A percentile compares a stretch with the other conserved stretches of the same genome.
phyloP scores from a whole-genome alignment of 192 early-diverging fungal species.

The Backusella morwellensis region DNA sequence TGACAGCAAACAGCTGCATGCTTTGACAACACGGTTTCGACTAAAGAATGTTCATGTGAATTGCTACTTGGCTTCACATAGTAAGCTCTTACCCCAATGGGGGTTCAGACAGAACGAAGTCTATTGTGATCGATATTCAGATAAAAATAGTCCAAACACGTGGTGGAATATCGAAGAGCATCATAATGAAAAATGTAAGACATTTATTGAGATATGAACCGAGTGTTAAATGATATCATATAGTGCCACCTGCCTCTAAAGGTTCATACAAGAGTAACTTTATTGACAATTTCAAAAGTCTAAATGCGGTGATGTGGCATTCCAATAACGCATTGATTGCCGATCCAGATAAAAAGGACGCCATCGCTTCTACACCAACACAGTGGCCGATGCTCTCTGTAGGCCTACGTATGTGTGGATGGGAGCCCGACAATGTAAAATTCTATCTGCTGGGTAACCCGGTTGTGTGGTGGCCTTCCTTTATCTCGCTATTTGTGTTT shows the following conservation, averaged over 20 bases:
- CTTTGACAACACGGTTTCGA: constrained; percentile 81
- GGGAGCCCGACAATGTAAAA: constrained; percentile 85
- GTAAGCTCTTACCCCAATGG: constrained; percentile 88
- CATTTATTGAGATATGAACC: not conserved
- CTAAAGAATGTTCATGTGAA: constrained; percentile 68
- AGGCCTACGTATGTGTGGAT: constrained; percentile 92
- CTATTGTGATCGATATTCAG: constrained; percentile 72
- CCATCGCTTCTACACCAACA: constrained; percentile 73
- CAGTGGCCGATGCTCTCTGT: constrained; percentile 89
- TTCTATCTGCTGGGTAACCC: constrained; percentile 93
- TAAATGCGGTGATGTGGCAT: constrained; percentile 95
- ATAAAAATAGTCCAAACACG: constrained; percentile 57
- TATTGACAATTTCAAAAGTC: constrained; percentile 78
- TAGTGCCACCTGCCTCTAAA: constrained; percentile 64
- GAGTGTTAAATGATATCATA: not conserved
- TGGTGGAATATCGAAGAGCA: constrained; percentile 96
- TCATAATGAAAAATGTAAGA: constrained; percentile 57
- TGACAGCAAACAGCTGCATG: constrained; percentile 49
- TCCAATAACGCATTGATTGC: constrained; percentile 95
- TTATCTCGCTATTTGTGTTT: constrained; percentile 47
- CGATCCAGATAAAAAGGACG: constrained; percentile 89
- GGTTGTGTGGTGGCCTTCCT: constrained; percentile 84
- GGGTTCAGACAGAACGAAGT: constrained; percentile 95
- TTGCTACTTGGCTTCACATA: constrained; percentile 76
- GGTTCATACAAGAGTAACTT: constrained; percentile 72